phyloP scores from a whole-genome alignment of 2,329 filamentous ascomycete genomes.

The Sclerotinia borealis region DNA sequence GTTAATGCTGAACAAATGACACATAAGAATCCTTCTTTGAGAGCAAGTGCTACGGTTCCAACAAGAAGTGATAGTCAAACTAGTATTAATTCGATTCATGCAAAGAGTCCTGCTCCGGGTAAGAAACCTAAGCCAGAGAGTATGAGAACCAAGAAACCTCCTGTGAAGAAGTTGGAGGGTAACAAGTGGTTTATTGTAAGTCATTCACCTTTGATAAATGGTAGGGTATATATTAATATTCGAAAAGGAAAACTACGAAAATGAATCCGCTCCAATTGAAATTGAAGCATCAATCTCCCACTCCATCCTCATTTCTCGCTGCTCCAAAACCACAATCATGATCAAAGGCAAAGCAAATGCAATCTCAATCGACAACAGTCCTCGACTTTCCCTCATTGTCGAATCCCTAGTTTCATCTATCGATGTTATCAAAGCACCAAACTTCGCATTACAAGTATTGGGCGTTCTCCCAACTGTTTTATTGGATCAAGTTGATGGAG shows the following conservation, averaged over 20 bases:
- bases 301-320: conserved; percentile 85
- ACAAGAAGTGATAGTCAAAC: conserved; percentile 47
- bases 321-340: conserved; percentile 84
- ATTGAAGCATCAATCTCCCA: conserved; percentile 78
- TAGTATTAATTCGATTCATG: conserved; percentile 49
- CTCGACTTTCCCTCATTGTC: conserved; percentile 75
- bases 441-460: conserved; percentile 89
- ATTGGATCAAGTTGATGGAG: conserved; percentile 89
- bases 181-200: conserved; percentile 89
- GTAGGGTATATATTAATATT: conserved; percentile 11
- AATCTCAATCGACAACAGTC: conserved; percentile 90
- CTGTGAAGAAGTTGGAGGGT: conserved; percentile 71
- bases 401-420: conserved; percentile 86
- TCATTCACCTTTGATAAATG: conserved; percentile 10
- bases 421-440: conserved; percentile 91
- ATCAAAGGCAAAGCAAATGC: conserved; percentile 92
- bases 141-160: conserved; percentile 77
- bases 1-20: conserved; percentile 96
- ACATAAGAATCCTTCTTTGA: conserved; percentile 90
- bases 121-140: conserved; percentile 83
- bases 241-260: conserved; percentile 83
- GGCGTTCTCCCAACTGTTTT: conserved; percentile 81
- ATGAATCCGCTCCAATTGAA: conserved; percentile 63
- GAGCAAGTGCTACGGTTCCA: conserved; percentile 65
- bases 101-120: conserved; percentile 80